phyloP scores from a whole-genome alignment of 768 basidiomycete species.

The Cyclocybe cylindracea region DNA sequence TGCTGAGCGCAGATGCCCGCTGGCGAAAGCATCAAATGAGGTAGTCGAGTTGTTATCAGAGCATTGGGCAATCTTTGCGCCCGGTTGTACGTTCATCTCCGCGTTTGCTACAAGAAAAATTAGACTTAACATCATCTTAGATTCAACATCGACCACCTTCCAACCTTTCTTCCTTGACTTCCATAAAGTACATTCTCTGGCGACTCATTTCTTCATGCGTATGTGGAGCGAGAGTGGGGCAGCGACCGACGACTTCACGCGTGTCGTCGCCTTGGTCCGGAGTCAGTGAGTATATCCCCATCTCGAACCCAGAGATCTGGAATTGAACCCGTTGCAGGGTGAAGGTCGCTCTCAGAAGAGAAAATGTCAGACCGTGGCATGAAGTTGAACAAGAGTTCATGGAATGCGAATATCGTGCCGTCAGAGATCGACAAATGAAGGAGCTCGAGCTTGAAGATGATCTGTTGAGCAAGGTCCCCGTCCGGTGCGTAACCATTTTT shows the following conservation, averaged over 20 bases:
- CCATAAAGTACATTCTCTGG: slow-evolving; percentile 76
- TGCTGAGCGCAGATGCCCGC: slow-evolving; percentile 74
- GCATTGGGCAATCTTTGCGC: slow-evolving; percentile 84
- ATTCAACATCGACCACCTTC: slow-evolving; percentile 79
- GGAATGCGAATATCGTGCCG: slow-evolving; percentile 81
- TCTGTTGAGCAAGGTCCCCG: slow-evolving; percentile 79
- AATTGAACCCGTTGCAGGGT: slow-evolving; percentile 45
- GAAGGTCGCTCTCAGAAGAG: slow-evolving; percentile 72
- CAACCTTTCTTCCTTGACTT: slow-evolving; percentile 90
- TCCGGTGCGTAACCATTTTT: slow-evolving; percentile 56
- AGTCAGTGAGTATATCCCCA: slow-evolving; percentile 68
- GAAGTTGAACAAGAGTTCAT: slow-evolving; percentile 81
- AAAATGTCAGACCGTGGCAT: slow-evolving; percentile 79
- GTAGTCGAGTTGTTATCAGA: slow-evolving; percentile 83
- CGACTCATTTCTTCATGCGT: slow-evolving; percentile 83
- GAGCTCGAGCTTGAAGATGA: slow-evolving; percentile 90
- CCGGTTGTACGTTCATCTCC: slow-evolving; percentile 62
- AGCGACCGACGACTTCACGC: slow-evolving; percentile 70
- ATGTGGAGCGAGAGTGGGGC: slow-evolving; percentile 93
- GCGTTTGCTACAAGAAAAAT: slow-evolving; percentile 2
- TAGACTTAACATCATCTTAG: slow-evolving; percentile 32
- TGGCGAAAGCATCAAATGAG: slow-evolving; percentile 83
- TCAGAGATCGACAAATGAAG: slow-evolving; percentile 87
- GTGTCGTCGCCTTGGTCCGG: slow-evolving; percentile 74
- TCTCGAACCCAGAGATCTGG: not conserved